Evolutionary conservation across 176 grass and related monocot genomes (phyloP).

Genomic region (Typha latifolia): DNA sequence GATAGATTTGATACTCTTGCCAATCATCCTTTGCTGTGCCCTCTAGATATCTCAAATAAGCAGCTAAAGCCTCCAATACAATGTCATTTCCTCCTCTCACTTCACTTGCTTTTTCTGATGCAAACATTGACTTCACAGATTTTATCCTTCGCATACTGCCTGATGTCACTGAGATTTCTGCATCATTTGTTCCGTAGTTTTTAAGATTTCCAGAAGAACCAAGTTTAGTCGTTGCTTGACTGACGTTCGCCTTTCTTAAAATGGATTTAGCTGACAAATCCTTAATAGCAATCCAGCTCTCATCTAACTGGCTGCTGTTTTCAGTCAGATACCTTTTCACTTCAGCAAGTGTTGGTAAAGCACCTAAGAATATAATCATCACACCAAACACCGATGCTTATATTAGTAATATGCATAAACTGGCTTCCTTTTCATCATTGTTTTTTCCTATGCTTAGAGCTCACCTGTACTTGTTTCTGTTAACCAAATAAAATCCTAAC

Average conservation of each 20-base stretch:
- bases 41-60: conserved; percentile 86
- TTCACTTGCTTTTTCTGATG: conserved; percentile 44
- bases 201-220: conserved; percentile 21
- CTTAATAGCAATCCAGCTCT: conserved; percentile 54
- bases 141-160: conserved; percentile 23
- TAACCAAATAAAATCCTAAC: too few species aligned
- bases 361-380: conserved; percentile 33
- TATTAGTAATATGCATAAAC: background rate
- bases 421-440: background rate
- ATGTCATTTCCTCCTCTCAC: conserved; percentile 65
- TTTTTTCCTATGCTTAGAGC: too few species aligned
- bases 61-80: conserved; percentile 61
- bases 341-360: conserved; percentile 63
- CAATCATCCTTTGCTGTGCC: conserved; percentile 78
- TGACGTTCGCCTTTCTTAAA: conserved; percentile 23
- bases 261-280: conserved; percentile 35
- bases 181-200: conserved; percentile 17
- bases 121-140: conserved; percentile 67
- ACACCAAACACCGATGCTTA: conserved; percentile 3
- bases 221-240: conserved; percentile 31
- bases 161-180: conserved; percentile 23
- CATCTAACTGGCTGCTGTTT: conserved; percentile 18
- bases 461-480: too few species aligned
- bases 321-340: conserved; percentile 48
- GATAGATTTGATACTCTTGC: conserved; percentile 61